These are phyloP conservation scores for Aspergillus piperis DNA, from an alignment of 2,329 filamentous ascomycete genomes.

Conservation along the genomic window DNA sequence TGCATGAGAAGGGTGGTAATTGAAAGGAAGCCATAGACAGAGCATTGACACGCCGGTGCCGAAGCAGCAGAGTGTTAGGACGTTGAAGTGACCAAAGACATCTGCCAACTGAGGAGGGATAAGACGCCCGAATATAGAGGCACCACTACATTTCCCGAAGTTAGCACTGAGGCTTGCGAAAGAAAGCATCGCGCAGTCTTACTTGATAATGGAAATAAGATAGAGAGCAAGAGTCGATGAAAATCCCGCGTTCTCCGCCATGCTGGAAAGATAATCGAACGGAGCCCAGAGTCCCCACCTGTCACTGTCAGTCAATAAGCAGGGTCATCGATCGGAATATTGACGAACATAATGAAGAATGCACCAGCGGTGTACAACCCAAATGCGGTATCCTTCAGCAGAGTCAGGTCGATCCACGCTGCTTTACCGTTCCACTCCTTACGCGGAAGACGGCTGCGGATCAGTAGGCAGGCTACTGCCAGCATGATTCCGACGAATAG, in stretches of 20 bases:
- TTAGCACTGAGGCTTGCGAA: not conserved
- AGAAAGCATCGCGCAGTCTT: not conserved
- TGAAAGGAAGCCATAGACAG: constrained; percentile 33
- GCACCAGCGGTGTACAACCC: constrained; percentile 27
- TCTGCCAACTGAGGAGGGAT: constrained; percentile 29
- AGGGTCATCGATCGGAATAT: not conserved
- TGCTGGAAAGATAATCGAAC: constrained; percentile 26
- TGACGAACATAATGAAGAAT: constrained; percentile 28
- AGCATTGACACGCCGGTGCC: constrained; percentile 23
- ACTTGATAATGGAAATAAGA: constrained; percentile 32
- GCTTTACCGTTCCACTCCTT: constrained; percentile 30
- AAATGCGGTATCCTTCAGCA: constrained; percentile 30
- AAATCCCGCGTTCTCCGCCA: constrained; percentile 22
- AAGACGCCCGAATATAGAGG: constrained; percentile 29
- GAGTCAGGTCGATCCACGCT: constrained; percentile 29
- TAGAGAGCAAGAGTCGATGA: constrained; percentile 25
- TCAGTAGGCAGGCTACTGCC: constrained; percentile 19
- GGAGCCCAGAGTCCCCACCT: constrained; percentile 30
- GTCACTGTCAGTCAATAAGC: constrained; percentile 5
- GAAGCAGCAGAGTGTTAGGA: constrained; percentile 19
- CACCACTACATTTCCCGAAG: constrained; percentile 15
- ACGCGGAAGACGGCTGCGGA: constrained; percentile 28
- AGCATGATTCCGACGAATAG: constrained; percentile 25
- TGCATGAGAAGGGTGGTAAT: constrained; percentile 28
- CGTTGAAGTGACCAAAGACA: constrained; percentile 30